Base-by-base conservation (phyloP, 176 grass and related monocot species). In the Metroxylon sagu region DNA sequence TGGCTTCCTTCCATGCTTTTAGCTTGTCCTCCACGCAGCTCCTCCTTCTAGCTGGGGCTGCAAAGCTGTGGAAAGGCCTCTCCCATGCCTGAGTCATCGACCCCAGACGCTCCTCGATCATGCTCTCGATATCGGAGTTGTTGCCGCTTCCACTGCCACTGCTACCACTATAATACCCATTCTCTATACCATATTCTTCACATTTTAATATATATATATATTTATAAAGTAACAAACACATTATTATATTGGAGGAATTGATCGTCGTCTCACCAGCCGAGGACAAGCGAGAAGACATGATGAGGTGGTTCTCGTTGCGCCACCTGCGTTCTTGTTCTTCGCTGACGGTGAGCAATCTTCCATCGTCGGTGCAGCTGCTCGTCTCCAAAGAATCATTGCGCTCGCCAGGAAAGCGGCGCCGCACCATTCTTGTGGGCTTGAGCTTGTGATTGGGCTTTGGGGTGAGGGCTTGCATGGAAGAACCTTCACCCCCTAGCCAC, bases 1-100 rank as follows among this genome's bases (percentile, higher is more conserved):
- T 68, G 31, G 52, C 76, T 78, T 89, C 82, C 74, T 82, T 88
- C 89, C 81, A 95, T 59, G 64, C 68, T 75, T 73, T 80, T 64
- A 89, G 77, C 61, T 85, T 81, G 71, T 75, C 52, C 12, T 74
- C 78, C 51, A 89, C 57, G 48, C 56, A 58, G 72, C 74, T 59
- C 52, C 74, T 59, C 52, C 59, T 66, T 55, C 48, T 53, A 1
- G 59, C 43, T 74, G 70, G 80, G 49, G 55, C 29, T 17, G 17
- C 54, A 31, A 70, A 61, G 56, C 56, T 53, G 50, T 26, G 65
- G 23, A 73, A 4, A 39, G 60, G 65, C 48, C 64, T 77, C 54
- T 73, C 53, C 69, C 69, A 43, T 43, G 60, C 56, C 69, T 74
- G 28, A 4, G n/a, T n/a, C 35, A 66, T 25, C 5, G 4, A 60